phyloP scores from a whole-genome alignment of 2,329 filamentous ascomycete species.

The Aquanectria penicillioides region DNA sequence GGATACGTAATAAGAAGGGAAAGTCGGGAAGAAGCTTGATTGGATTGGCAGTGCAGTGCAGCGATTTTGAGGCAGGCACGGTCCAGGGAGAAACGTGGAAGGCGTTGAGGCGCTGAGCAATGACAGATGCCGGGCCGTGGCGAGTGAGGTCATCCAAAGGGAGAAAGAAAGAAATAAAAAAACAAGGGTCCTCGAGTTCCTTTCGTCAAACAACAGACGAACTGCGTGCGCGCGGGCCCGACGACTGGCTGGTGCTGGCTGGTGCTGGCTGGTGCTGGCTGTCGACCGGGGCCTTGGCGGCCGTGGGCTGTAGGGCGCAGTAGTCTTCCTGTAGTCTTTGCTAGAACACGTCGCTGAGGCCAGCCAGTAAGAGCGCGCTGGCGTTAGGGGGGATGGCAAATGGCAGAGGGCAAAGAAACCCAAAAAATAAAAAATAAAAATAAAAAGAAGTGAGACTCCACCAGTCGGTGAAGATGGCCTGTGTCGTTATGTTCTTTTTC shows the following conservation, averaged over 20 bases:
- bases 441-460: constrained; percentile 10
- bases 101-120: background rate
- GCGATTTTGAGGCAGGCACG: background rate
- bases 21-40: too few relatives aligned
- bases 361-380: constrained; percentile 4
- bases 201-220: background rate
- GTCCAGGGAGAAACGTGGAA: background rate
- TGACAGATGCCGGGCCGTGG: background rate
- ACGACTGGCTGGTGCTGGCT: background rate
- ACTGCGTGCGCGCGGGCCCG: background rate
- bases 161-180: background rate
- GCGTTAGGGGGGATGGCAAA: background rate
- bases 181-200: constrained; percentile 11
- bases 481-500: too few relatives aligned
- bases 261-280: too few relatives aligned
- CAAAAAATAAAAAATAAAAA: constrained; percentile 3
- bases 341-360: too few relatives aligned
- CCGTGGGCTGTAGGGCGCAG: too few relatives aligned
- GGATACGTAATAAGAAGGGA: too few relatives aligned
- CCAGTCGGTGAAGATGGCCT: constrained; percentile 15
- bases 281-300: too few relatives aligned
- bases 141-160: constrained; percentile 12
- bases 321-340: too few relatives aligned
- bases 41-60: too few relatives aligned
- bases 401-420: too few relatives aligned